phyloP scores from a whole-genome alignment of 495 filamentous ascomycete genomes.

The Chaetomium tenue region DNA sequence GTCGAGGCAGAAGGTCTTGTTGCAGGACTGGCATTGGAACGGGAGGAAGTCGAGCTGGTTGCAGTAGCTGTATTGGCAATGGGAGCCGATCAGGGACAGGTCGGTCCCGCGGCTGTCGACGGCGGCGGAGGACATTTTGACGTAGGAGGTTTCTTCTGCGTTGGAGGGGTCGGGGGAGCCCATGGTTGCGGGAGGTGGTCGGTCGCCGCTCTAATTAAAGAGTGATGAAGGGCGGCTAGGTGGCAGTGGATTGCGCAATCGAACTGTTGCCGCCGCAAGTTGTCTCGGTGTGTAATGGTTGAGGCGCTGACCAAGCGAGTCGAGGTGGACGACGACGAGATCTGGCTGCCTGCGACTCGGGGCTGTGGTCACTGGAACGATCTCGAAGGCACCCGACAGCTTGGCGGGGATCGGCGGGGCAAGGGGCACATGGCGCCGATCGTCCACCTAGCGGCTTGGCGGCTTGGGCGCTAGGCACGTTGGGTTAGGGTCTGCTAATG shows the following conservation, averaged over 20 bases:
- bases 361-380: slow-evolving; percentile 22
- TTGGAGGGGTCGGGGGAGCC: slow-evolving; percentile 39
- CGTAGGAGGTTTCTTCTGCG: slow-evolving; percentile 46
- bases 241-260: slow-evolving; percentile 9
- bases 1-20: slow-evolving; percentile 84
- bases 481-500: no score
- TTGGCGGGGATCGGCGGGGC: slow-evolving; percentile 15
- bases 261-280: neutral
- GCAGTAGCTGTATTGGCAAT: slow-evolving; percentile 90
- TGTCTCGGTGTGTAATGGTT: neutral
- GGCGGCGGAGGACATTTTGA: slow-evolving; percentile 49
- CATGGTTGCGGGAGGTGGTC: slow-evolving; percentile 36
- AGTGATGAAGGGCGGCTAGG: slow-evolving; percentile 7
- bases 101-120: slow-evolving; percentile 72
- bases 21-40: slow-evolving; percentile 88
- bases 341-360: slow-evolving; percentile 17
- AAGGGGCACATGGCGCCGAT: slow-evolving; percentile 5
- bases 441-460: slow-evolving; percentile 17
- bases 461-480: slow-evolving; percentile 6
- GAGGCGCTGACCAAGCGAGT: slow-evolving; percentile 22
- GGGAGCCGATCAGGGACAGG: slow-evolving; percentile 78
- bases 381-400: slow-evolving; percentile 21
- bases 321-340: slow-evolving; percentile 3
- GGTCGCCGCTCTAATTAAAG: slow-evolving; percentile 12
- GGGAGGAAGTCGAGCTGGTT: slow-evolving; percentile 94